Conservation (phyloP, 192 early-diverging fungal genomes). For the Spizellomyces sp. region DNA sequence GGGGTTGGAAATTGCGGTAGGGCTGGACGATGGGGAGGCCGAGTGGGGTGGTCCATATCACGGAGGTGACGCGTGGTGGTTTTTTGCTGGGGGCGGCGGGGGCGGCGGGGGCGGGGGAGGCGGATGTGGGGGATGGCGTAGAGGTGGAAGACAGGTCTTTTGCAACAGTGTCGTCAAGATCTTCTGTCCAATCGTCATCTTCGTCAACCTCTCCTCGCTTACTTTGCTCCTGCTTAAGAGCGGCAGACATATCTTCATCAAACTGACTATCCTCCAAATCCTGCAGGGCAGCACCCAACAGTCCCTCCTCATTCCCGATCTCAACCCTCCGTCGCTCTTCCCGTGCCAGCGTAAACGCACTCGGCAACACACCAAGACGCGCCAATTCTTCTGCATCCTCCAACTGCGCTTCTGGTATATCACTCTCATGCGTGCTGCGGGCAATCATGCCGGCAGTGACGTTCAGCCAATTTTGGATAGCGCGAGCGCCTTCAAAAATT, state of each 20-base stretch:
- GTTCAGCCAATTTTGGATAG: constrained; percentile 94
- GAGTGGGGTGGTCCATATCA: constrained; percentile 96
- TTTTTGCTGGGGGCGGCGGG: background rate
- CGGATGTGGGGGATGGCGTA: background rate
- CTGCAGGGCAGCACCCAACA: constrained; percentile 12
- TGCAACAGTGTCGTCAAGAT: constrained; percentile 35
- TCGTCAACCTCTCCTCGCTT: constrained; percentile 9
- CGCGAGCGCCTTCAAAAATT: constrained; percentile 84
- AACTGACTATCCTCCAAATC: constrained; percentile 12
- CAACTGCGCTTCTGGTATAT: constrained; percentile 46
- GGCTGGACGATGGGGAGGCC: constrained; percentile 95
- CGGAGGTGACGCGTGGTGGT: constrained; percentile 71
- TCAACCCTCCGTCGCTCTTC: constrained; percentile 15
- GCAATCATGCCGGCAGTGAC: constrained; percentile 82
- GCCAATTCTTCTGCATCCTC: constrained; percentile 39
- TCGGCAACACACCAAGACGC: constrained; percentile 42
- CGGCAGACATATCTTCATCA: background rate
- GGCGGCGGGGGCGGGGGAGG: background rate
- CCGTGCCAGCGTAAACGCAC: constrained; percentile 31
- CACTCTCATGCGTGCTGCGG: constrained; percentile 65
- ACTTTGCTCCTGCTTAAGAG: background rate
- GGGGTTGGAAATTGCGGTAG: constrained; percentile 76
- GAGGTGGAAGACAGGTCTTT: background rate
- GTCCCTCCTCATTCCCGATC: constrained; percentile 6
- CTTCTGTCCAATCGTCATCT: constrained; percentile 14